Evolutionary conservation across 805 yeast species (phyloP).

Genomic region (Candida piceae): DNA sequence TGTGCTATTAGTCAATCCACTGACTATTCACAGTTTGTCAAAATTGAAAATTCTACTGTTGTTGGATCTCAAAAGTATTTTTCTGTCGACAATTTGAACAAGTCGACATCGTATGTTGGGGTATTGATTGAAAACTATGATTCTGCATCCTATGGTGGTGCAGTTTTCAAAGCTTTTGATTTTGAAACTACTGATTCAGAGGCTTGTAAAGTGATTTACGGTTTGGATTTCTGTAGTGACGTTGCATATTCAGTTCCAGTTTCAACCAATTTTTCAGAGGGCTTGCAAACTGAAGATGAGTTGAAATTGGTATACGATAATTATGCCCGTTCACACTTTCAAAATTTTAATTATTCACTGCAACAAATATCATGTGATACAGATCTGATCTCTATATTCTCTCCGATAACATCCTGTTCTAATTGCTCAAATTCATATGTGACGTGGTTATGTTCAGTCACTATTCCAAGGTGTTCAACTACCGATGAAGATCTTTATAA

Average conservation of each 20-base stretch:
- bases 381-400: slow-evolving; percentile 57
- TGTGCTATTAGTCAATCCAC: slow-evolving; percentile 58
- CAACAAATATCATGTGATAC: slow-evolving; percentile 75
- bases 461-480: slow-evolving; percentile 82
- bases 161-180: slow-evolving; percentile 48
- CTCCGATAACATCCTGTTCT: slow-evolving; percentile 68
- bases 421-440: slow-evolving; percentile 70
- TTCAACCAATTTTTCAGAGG: slow-evolving; percentile 22
- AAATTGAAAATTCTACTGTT: slow-evolving; percentile 20
- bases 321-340: slow-evolving; percentile 49
- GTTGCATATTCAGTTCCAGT: slow-evolving; percentile 88
- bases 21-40: slow-evolving; percentile 1
- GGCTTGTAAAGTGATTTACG: slow-evolving; percentile 71
- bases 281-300: slow-evolving; percentile 26
- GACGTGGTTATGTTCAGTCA: slow-evolving; percentile 85
- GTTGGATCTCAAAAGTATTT: slow-evolving; percentile 40
- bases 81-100: slow-evolving; percentile 53
- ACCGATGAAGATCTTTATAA: slow-evolving; percentile 38
- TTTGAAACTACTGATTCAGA: slow-evolving; percentile 51
- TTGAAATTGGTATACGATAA: slow-evolving; percentile 55
- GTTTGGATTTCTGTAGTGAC: slow-evolving; percentile 67
- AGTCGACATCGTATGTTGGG: slow-evolving; percentile 59
- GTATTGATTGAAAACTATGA: slow-evolving; percentile 50
- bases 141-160: slow-evolving; percentile 48
- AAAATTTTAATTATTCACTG: slow-evolving; percentile 69